Percentiles rank a stretch among this genome's conserved stretches.
These are phyloP conservation scores for Juncus effusus DNA, from an alignment of 176 grass and related monocot species.

Conservation along the genomic window DNA sequence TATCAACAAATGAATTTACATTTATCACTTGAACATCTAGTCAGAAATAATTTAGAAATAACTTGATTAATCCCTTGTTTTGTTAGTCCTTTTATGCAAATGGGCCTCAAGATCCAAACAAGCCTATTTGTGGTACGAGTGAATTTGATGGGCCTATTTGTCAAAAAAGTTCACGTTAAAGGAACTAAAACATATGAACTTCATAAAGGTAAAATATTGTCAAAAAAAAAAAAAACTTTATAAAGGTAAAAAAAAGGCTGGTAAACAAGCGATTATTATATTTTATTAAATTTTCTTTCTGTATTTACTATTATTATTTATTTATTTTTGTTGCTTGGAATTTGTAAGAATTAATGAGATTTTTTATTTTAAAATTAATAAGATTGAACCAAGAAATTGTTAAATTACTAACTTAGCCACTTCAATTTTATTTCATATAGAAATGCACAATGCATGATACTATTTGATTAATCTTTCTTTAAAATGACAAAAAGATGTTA, in stretches of 20 bases:
- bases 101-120: neutral
- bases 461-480: no score
- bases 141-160: conserved; percentile 29
- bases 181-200: conserved; percentile 22
- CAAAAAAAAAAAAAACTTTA: no score
- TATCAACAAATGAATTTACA: no score
- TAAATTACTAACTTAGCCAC: no score
- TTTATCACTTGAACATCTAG: no score
- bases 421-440: no score
- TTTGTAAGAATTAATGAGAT: neutral
- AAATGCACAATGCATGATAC: no score
- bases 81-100: neutral
- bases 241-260: conserved; percentile 17
- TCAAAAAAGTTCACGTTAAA: conserved; percentile 6
- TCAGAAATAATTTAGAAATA: no score
- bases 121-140: neutral
- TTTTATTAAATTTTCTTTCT: conserved; percentile 1
- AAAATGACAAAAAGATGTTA: no score
- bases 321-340: neutral
- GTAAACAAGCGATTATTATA: neutral
- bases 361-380: no score
- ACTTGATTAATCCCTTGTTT: no score
- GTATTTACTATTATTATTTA: neutral
- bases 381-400: no score
- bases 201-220: conserved; percentile 35